phyloP scores from a whole-genome alignment of 2,329 filamentous ascomycete genomes.

The Paecilomyces sp. region DNA sequence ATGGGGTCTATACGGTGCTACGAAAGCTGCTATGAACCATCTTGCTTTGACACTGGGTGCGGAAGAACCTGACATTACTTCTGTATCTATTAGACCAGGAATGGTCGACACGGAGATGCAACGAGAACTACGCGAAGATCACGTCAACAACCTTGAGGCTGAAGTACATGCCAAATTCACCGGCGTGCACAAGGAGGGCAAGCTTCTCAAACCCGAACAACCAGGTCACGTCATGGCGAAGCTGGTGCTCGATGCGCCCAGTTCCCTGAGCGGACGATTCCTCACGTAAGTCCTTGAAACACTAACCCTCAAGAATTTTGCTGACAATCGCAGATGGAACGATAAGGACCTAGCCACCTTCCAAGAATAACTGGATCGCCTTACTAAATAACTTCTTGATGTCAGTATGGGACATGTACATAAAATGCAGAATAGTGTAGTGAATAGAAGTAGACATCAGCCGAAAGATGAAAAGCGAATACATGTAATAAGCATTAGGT shows the following conservation, averaged over 20 bases:
- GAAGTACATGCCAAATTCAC: constrained; percentile 59
- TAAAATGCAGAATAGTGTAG: constrained; percentile 7
- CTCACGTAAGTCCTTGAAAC: constrained; percentile 35
- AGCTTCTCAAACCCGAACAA: constrained; percentile 71
- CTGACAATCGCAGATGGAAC: constrained; percentile 35
- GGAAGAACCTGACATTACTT: constrained; percentile 71
- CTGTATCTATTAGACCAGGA: constrained; percentile 68
- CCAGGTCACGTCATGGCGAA: constrained; percentile 81
- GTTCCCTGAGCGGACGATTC: constrained; percentile 67
- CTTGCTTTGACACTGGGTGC: constrained; percentile 63
- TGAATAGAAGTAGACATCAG: constrained; percentile 38
- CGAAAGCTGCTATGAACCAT: constrained; percentile 79
- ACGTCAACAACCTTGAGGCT: constrained; percentile 54
- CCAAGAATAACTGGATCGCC: constrained; percentile 24
- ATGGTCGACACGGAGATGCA: constrained; percentile 90
- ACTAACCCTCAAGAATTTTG: background rate
- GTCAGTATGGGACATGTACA: background rate
- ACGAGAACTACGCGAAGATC: constrained; percentile 66
- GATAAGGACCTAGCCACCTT: constrained; percentile 35
- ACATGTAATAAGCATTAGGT: constrained; percentile 50
- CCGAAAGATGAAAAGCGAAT: constrained; percentile 61
- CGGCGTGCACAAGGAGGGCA: constrained; percentile 61
- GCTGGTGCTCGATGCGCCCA: constrained; percentile 59
- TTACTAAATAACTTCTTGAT: constrained; percentile 12
- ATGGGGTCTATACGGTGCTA: constrained; percentile 76